Evolutionary conservation across 2,329 filamentous ascomycete species (phyloP).

Genomic region (Chrysoporthe austroafricana): DNA sequence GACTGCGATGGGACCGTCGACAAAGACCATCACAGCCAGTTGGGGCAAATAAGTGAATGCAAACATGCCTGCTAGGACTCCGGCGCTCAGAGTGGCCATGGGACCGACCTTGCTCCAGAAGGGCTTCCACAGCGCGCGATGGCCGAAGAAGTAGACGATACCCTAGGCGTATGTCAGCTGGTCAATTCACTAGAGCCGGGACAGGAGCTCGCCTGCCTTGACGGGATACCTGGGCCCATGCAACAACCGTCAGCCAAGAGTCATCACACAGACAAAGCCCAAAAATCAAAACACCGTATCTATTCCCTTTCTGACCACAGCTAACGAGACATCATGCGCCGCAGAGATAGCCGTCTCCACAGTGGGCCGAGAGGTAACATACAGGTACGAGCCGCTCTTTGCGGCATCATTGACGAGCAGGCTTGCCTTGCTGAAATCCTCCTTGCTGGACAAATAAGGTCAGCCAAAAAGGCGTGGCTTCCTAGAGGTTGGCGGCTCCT

Average conservation of each 20-base stretch:
- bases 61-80: constrained; percentile 82
- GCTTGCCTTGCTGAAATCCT: constrained; percentile 73
- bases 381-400: constrained; percentile 79
- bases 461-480: constrained; percentile 10
- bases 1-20: constrained; percentile 82
- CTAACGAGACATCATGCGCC: not conserved
- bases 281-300: not conserved
- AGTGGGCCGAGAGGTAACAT: constrained; percentile 42
- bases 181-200: constrained; percentile 10
- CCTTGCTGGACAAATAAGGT: constrained; percentile 49
- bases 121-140: constrained; percentile 62
- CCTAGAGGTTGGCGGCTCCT: constrained; percentile 18
- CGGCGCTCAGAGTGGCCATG: constrained; percentile 71
- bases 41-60: constrained; percentile 85
- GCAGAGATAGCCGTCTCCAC: not conserved
- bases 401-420: constrained; percentile 69
- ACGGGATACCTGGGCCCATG: constrained; percentile 55
- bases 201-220: constrained; percentile 50
- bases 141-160: constrained; percentile 61
- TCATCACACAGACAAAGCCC: not conserved
- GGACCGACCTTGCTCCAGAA: constrained; percentile 58
- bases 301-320: not conserved
- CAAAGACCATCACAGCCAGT: constrained; percentile 78
- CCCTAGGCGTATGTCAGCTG: constrained; percentile 45
- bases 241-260: not conserved